A percentile compares a stretch with the other conserved stretches of the same genome.
phyloP scores from a whole-genome alignment of 495 filamentous ascomycete species.

The Penicillium subrubescens region DNA sequence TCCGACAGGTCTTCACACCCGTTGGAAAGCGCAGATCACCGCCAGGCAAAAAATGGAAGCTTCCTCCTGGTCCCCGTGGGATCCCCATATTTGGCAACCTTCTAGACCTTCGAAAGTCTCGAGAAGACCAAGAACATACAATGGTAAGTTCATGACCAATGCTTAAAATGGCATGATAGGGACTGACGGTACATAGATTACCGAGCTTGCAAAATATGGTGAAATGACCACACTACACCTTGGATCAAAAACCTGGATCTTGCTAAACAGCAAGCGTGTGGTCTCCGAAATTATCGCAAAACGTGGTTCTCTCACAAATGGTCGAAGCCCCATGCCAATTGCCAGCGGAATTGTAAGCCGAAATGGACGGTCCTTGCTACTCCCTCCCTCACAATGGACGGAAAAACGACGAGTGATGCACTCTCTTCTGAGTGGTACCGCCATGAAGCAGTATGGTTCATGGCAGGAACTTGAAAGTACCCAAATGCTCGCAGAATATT shows the following conservation, averaged over 20 bases:
- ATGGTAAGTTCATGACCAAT: neutral
- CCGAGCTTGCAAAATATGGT: slow-evolving; percentile 27
- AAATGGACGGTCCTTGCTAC: slow-evolving; percentile 30
- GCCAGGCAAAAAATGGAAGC: slow-evolving; percentile 16
- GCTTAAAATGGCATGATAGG: neutral
- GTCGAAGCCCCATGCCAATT: slow-evolving; percentile 35
- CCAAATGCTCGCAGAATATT: slow-evolving; percentile 39
- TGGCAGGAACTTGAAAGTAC: slow-evolving; percentile 45
- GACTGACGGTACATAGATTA: neutral
- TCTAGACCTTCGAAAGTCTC: slow-evolving; percentile 9
- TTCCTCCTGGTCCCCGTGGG: slow-evolving; percentile 28
- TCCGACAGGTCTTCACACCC: slow-evolving; percentile 18
- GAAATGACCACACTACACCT: slow-evolving; percentile 40
- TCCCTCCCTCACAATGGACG: slow-evolving; percentile 29
- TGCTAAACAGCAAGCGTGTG: slow-evolving; percentile 37
- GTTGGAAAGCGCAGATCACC: slow-evolving; percentile 16
- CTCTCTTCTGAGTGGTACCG: slow-evolving; percentile 38
- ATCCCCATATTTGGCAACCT: slow-evolving; percentile 28
- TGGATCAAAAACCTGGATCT: slow-evolving; percentile 38
- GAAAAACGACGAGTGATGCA: slow-evolving; percentile 46
- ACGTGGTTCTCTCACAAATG: slow-evolving; percentile 35
- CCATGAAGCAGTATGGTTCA: slow-evolving; percentile 33
- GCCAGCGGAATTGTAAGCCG: slow-evolving; percentile 39
- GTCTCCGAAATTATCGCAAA: slow-evolving; percentile 39
- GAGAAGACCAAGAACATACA: slow-evolving; percentile 9